These are phyloP conservation scores for Tuber indicum DNA, from an alignment of 495 filamentous ascomycete genomes.

Conservation along the genomic window DNA sequence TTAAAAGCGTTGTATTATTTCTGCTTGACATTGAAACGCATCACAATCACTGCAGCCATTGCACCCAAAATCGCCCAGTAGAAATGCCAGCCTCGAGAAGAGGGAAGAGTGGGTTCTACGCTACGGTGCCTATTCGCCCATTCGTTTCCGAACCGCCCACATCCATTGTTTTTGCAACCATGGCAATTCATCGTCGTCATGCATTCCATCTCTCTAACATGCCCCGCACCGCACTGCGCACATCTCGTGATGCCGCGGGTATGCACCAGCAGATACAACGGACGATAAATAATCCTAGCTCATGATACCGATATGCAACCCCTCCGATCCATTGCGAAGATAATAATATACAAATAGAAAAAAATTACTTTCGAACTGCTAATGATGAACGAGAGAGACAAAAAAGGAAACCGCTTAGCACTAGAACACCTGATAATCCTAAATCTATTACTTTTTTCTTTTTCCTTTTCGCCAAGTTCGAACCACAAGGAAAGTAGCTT, in stretches of 20 bases:
- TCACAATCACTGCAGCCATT: not conserved
- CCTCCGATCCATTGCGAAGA: not conserved
- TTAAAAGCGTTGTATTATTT: not conserved
- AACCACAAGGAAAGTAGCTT: not conserved
- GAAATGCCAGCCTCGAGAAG: not conserved
- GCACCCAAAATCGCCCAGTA: not conserved
- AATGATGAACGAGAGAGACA: not conserved
- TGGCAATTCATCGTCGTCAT: not conserved
- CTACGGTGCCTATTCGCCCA: not conserved
- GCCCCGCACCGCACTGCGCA: not conserved
- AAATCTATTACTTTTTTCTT: not conserved
- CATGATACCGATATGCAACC: not conserved
- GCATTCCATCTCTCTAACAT: not conserved
- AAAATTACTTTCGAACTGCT: not conserved
- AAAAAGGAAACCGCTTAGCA: not conserved
- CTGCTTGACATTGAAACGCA: not conserved
- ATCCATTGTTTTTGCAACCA: not conserved
- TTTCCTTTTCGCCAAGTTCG: not conserved
- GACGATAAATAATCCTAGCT: not conserved
- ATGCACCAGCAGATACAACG: not conserved
- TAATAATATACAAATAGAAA: conserved; percentile 1
- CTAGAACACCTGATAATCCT: not conserved
- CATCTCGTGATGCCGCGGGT: conserved; percentile 1
- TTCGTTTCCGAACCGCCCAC: not conserved
- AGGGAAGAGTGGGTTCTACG: not conserved